Percentiles rank a stretch among this genome's conserved stretches.
phyloP scores from a whole-genome alignment of 257 asterid species.

The Striga asiatica region DNA sequence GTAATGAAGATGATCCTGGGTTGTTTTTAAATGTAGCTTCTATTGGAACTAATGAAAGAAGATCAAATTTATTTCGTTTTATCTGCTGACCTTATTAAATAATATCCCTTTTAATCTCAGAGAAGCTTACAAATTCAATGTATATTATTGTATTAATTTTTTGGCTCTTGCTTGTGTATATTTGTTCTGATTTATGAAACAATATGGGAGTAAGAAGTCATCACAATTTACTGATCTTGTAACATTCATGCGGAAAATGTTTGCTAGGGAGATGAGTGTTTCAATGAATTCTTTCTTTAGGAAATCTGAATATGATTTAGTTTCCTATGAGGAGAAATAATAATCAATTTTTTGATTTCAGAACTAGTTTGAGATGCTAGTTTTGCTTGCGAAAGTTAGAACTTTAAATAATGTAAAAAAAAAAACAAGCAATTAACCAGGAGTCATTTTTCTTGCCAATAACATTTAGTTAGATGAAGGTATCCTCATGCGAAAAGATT shows the following conservation, averaged over 20 bases:
- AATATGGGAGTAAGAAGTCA: slow-evolving; percentile 1
- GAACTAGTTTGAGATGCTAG: not conserved
- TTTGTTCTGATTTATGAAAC: too few species aligned
- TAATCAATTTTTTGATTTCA: not conserved
- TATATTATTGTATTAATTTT: not conserved
- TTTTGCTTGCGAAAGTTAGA: not conserved
- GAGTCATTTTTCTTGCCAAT: not conserved
- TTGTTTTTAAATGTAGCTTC: not conserved
- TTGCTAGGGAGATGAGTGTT: not conserved
- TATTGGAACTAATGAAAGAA: not conserved
- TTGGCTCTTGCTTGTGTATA: not conserved
- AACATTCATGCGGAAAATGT: not conserved
- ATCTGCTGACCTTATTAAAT: not conserved
- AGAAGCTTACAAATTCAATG: not conserved
- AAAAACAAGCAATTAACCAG: too few species aligned
- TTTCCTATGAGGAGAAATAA: not conserved
- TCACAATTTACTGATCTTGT: not conserved
- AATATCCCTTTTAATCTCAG: not conserved
- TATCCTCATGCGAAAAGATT: not conserved
- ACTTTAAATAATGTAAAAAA: not conserved
- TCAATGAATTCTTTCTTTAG: not conserved
- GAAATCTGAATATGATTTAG: not conserved
- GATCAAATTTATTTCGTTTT: not conserved
- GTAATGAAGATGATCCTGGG: not conserved
- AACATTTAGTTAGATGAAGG: not conserved